These are phyloP conservation scores for Sedum album DNA, from an alignment of 164 flowering plant species.

Conservation along the genomic window DNA sequence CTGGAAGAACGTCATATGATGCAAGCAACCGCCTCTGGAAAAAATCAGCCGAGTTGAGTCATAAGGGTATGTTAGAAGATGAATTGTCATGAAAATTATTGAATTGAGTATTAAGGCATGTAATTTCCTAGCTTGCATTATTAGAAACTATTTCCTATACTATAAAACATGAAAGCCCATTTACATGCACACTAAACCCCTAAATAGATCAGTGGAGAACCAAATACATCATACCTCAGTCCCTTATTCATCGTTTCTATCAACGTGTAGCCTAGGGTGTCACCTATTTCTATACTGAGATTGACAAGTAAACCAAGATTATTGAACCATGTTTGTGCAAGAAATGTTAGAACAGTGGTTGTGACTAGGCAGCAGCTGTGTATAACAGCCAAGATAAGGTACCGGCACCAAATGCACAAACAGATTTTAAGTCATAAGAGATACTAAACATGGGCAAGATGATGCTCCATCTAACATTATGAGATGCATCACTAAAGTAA, in stretches of 20 bases:
- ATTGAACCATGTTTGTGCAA: no score
- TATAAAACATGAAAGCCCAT: no score
- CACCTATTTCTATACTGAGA: no score
- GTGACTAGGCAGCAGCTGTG: no score
- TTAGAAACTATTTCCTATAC: no score
- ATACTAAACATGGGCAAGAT: background rate
- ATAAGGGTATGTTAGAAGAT: background rate
- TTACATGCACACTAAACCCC: no score
- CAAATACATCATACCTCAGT: background rate
- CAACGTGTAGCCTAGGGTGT: no score
- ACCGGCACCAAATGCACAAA: no score
- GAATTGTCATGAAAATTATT: background rate
- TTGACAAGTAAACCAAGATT: no score
- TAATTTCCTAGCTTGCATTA: no score
- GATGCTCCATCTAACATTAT: background rate
- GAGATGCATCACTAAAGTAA: background rate
- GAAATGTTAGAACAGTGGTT: no score
- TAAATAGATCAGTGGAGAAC: background rate
- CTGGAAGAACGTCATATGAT: constrained; percentile 17
- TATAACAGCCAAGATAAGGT: no score
- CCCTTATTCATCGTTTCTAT: background rate
- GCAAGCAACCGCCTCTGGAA: constrained; percentile 29
- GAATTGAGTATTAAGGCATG: background rate
- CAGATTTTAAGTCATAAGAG: background rate
- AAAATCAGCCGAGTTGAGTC: background rate